phyloP scores from a whole-genome alignment of 257 asterid species.

The Solanum sejunctum region DNA sequence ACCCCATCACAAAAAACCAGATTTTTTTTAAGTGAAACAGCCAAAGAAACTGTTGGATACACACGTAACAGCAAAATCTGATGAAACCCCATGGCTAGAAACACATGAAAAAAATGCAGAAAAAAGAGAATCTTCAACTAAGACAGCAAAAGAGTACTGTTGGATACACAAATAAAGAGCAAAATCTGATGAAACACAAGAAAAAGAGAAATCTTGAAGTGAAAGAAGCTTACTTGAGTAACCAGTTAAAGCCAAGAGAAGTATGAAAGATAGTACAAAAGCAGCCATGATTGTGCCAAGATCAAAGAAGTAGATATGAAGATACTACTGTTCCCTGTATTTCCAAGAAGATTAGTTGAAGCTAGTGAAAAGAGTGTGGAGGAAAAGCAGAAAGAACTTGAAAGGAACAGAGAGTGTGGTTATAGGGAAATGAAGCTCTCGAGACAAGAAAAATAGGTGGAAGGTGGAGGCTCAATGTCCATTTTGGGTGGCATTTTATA shows the following conservation, averaged over 20 bases:
- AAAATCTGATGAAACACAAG: background rate
- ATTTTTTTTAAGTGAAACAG: background rate
- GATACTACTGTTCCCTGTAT: background rate
- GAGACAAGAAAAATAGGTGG: background rate
- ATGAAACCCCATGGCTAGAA: background rate
- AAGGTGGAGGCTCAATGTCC: background rate
- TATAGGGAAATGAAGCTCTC: background rate
- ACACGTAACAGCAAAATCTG: background rate
- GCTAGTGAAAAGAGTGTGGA: background rate
- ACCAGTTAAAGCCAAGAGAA: slow-evolving; percentile 41
- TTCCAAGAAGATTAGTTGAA: background rate
- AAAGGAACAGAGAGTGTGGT: slow-evolving; percentile 2
- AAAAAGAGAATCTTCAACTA: background rate
- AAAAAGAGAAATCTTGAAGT: background rate
- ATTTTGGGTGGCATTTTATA: slow-evolving; percentile 5
- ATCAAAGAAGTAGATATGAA: background rate
- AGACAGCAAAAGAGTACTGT: background rate
- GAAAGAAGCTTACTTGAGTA: slow-evolving; percentile 20
- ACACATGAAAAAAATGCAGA: background rate
- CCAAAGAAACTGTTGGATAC: background rate
- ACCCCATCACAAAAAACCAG: background rate
- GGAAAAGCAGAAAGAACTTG: background rate
- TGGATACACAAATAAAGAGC: background rate
- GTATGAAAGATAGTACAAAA: slow-evolving; percentile 24
- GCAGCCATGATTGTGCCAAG: slow-evolving; percentile 36